Base-by-base conservation (phyloP, 441 rosid species). In the Gossypium davidsonii region DNA sequence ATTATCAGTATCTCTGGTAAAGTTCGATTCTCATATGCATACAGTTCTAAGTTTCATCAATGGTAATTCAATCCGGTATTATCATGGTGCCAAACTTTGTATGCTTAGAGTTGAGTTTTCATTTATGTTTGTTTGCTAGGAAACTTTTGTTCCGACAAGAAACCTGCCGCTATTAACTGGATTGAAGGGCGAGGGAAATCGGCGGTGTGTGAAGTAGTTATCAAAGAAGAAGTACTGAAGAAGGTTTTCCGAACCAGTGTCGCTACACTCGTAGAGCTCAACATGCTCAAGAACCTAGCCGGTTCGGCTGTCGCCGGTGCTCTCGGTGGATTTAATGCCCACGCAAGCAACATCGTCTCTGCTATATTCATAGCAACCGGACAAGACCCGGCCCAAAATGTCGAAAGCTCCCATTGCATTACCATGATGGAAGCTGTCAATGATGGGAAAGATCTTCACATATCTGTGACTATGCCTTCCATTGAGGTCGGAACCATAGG, bases 351-450 rank as follows among this genome's bases (percentile, higher is more conserved):
- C 86, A 84, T 91, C 11, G 93, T 93, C 70, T 87, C 98, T 52
- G 98, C 98, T 65, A 72, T 93, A 70, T 93, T 81, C 42, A 83
- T 93, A 70, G 98, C 98, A 7, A 93, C 98, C 0, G 98, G 97
- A 18, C 98, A 93, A 81, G 97, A 93, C 83, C 98, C 98, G 39
- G 97, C 98, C 8, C 98, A 93, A 83, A 93, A 93, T 67, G 83
- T 91, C 0, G 98, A 93, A 83, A 93, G 97, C 59, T 93, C 98
- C 74, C 94, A 93, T 42, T 93, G 97, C 85, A 89, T 91, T 31
- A 93, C 98, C 39, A 90, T 93, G 97, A 91, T 93, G 96, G 97
- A 93, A 86, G 89, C 96, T 1, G 84, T 91, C 52, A 93, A 90
- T 34, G 91, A 82, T 37, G 94, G 92, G 20, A 82, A 87, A 80